Percentiles rank a stretch among this genome's conserved stretches.
phyloP scores from a whole-genome alignment of 2,329 filamentous ascomycete species.

The Fonsecaea pedrosoi region DNA sequence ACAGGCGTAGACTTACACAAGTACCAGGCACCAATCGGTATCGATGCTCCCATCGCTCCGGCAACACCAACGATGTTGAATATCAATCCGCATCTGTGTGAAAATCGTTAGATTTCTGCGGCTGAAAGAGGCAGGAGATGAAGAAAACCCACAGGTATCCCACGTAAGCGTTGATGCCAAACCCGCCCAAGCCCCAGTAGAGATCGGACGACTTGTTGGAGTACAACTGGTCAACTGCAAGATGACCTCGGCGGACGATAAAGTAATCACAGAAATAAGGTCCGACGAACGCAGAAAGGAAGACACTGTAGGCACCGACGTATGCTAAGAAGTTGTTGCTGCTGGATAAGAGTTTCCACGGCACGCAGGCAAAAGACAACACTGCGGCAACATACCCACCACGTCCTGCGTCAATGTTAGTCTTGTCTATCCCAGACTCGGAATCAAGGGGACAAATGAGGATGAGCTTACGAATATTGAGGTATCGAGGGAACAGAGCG shows the following conservation, averaged over 20 bases:
- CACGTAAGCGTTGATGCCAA: constrained; percentile 74
- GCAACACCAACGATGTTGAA: constrained; percentile 92
- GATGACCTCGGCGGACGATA: constrained; percentile 78
- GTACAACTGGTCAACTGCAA: constrained; percentile 80
- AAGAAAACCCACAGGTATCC: constrained; percentile 50
- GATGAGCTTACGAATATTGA: constrained; percentile 26
- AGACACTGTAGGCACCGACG: constrained; percentile 87
- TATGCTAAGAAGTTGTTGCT: constrained; percentile 87
- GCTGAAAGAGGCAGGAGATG: constrained; percentile 4
- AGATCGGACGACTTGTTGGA: constrained; percentile 65
- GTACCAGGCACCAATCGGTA: constrained; percentile 20
- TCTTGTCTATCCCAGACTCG: background rate
- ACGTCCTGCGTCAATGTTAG: constrained; percentile 5
- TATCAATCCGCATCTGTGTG: constrained; percentile 70
- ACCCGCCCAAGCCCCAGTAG: constrained; percentile 76
- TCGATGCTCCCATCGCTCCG: constrained; percentile 70
- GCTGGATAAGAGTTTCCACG: constrained; percentile 73
- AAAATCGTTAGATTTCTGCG: constrained; percentile 47
- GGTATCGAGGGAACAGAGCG: constrained; percentile 33
- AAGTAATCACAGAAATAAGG: constrained; percentile 90
- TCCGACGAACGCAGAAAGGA: constrained; percentile 91
- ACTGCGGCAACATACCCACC: constrained; percentile 76
- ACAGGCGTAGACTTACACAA: constrained; percentile 13
- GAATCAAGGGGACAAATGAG: background rate
- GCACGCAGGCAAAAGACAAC: constrained; percentile 84